Evolutionary conservation across 495 filamentous ascomycete species (phyloP), one percentile per base, ranked within the genome.

Genomic region (Xylaria nigripes): DNA sequence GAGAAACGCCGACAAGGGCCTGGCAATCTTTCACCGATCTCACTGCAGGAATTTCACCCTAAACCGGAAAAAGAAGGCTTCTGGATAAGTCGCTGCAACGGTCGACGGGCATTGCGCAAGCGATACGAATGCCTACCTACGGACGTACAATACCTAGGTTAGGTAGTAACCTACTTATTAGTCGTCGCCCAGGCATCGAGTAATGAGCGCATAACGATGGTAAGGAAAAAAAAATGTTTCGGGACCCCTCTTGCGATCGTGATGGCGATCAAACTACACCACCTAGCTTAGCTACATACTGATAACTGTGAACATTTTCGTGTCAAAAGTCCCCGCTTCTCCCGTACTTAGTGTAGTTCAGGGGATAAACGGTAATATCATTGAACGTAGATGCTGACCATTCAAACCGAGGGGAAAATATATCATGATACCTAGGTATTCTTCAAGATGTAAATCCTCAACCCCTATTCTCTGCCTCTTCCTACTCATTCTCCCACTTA

Each of bases 21-120:
- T 25, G 22, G 18, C 45, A 27, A 34, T 7, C 40, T 15, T 19
- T 48, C 30, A 13, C n/a, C 18, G 48, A 49, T 40, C 38, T 22
- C 41, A 40, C 36, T 40, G 36, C 18, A 32, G 32, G 25, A 15
- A n/a, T n/a, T 19, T 5, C 13, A 24, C n/a, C 29, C 54, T 57
- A 57, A 30, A 38, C 54, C 40, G 40, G 54, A 57, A 46, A 29
- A 15, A 51, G 54, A 57, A 44, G 32, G 15, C 40, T 51, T 57
- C 54, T 51, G 51, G 48, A 57, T 46, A 42, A 42, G 25, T 13
- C 13, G 41, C 34, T 45, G 40, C 54, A 51, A 45, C 47, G 16
- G 44, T 55, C 38, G 19, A 50, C 12, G n/a, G 25, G 34, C 32
- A 47, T 18, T 24, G 23, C 24, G 29, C 34, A 22, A 40, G 30